Percentiles rank a stretch among this genome's conserved stretches.
Evolutionary conservation across 805 yeast species (phyloP).

Genomic region (Candida koratica): DNA sequence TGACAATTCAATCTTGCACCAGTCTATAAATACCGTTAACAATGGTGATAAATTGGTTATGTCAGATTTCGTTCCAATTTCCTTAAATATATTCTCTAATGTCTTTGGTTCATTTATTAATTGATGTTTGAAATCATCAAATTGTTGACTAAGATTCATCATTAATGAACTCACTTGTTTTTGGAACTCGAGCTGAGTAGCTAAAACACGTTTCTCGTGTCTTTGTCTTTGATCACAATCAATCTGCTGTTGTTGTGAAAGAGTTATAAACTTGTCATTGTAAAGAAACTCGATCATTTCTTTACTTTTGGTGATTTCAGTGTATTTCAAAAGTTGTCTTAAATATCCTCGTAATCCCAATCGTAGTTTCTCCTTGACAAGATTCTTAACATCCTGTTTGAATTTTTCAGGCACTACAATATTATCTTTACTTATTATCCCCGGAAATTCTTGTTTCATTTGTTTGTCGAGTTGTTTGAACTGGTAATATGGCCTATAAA

Average conservation of each 20-base stretch:
- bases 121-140: slow-evolving; percentile 56
- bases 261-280: slow-evolving; percentile 30
- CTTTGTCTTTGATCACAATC: slow-evolving; percentile 60
- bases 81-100: slow-evolving; percentile 57
- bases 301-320: slow-evolving; percentile 52
- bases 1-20: slow-evolving; percentile 80
- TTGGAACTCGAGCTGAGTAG: slow-evolving; percentile 70
- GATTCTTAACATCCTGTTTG: slow-evolving; percentile 27
- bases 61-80: slow-evolving; percentile 52
- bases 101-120: slow-evolving; percentile 51
- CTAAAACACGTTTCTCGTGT: slow-evolving; percentile 54
- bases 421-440: slow-evolving; percentile 48
- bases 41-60: slow-evolving; percentile 63
- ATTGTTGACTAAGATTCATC: slow-evolving; percentile 47
- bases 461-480: slow-evolving; percentile 55
- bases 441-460: slow-evolving; percentile 63
- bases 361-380: slow-evolving; percentile 73
- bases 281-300: slow-evolving; percentile 53
- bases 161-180: slow-evolving; percentile 60
- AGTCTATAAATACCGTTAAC: slow-evolving; percentile 65
- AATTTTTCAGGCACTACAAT: slow-evolving; percentile 51
- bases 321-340: slow-evolving; percentile 46
- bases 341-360: slow-evolving; percentile 75
- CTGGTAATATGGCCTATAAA: slow-evolving; percentile 62
- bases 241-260: slow-evolving; percentile 39